A percentile compares a stretch with the other conserved stretches of the same genome.
Conservation (phyloP, 139 green algal genomes). For the Chlorella sorokiniana region DNA sequence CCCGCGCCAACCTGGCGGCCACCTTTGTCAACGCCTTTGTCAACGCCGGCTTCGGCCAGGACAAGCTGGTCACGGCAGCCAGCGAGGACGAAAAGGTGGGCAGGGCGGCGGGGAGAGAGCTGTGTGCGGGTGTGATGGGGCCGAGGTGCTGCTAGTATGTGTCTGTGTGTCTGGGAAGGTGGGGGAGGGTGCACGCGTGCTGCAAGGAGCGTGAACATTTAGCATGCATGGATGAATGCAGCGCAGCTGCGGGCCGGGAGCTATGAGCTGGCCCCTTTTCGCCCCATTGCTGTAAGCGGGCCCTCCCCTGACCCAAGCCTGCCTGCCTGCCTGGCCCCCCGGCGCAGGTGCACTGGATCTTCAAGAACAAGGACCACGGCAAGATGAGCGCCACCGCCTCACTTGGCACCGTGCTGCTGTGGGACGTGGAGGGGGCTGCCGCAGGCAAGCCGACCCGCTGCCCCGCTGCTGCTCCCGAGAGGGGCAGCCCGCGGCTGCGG, state of each 20-base stretch:
- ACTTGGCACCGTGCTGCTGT: slow-evolving; percentile 90
- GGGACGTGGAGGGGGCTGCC: slow-evolving; percentile 98
- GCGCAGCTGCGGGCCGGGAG: too few relatives aligned
- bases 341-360: slow-evolving; percentile 89
- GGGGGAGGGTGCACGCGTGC: background rate
- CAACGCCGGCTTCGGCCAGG: slow-evolving; percentile 96
- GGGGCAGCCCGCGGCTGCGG: too few relatives aligned
- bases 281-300: background rate
- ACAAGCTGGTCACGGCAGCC: slow-evolving; percentile 81
- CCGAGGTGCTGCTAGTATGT: background rate
- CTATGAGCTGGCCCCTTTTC: too few relatives aligned
- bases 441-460: too few relatives aligned
- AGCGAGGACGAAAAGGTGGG: slow-evolving; percentile 27
- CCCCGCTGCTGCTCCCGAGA: too few relatives aligned
- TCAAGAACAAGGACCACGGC: slow-evolving; percentile 97
- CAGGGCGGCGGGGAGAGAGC: background rate
- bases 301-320: background rate
- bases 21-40: slow-evolving; percentile 99
- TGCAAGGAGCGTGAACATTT: background rate
- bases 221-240: background rate
- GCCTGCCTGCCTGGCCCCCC: background rate
- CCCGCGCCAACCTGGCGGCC: slow-evolving; percentile 91
- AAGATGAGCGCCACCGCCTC: slow-evolving; percentile 93
- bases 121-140: background rate
- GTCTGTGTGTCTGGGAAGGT: background rate